These are phyloP conservation scores for Hirsutella rhossiliensis DNA, from an alignment of 2,329 filamentous ascomycete genomes.

Conservation along the genomic window DNA sequence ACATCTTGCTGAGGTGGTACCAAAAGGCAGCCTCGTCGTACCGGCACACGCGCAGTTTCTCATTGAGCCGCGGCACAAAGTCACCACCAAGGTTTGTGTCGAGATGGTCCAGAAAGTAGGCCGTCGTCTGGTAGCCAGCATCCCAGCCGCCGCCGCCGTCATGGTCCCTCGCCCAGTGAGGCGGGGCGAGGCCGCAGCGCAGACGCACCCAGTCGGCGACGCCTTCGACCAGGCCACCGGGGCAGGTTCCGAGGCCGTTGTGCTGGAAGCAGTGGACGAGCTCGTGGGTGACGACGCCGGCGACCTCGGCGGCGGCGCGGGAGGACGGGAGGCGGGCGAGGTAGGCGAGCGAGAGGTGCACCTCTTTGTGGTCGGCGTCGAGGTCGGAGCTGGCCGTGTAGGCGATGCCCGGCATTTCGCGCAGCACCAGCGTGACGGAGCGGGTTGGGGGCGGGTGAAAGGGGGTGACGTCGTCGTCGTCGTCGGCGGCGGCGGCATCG, in stretches of 20 bases:
- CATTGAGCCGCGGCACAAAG: conserved; percentile 53
- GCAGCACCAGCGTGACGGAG: conserved; percentile 73
- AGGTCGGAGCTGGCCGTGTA: conserved; percentile 75
- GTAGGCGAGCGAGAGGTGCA: conserved; percentile 75
- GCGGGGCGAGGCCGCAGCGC: conserved; percentile 57
- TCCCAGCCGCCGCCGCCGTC: conserved; percentile 59
- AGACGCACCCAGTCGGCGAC: conserved; percentile 89
- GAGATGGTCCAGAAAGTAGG: conserved; percentile 80
- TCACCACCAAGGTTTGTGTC: conserved; percentile 53
- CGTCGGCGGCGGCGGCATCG: neutral
- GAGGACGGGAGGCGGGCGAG: conserved; percentile 37
- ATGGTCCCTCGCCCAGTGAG: conserved; percentile 59
- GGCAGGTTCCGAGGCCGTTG: conserved; percentile 48
- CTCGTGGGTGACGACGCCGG: conserved; percentile 81
- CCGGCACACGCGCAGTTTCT: conserved; percentile 46
- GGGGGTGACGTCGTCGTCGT: neutral
- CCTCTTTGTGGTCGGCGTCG: conserved; percentile 82
- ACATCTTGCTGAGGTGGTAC: conserved; percentile 53
- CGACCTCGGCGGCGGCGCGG: conserved; percentile 49
- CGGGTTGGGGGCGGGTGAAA: conserved; percentile 47
- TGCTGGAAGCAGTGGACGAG: conserved; percentile 93
- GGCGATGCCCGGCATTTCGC: conserved; percentile 71
- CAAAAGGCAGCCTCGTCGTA: conserved; percentile 58
- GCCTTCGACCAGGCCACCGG: conserved; percentile 76
- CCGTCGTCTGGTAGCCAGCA: conserved; percentile 79